Evolutionary conservation across 2,329 filamentous ascomycete species (phyloP).

Genomic region (Pestalotiopsis sp.): DNA sequence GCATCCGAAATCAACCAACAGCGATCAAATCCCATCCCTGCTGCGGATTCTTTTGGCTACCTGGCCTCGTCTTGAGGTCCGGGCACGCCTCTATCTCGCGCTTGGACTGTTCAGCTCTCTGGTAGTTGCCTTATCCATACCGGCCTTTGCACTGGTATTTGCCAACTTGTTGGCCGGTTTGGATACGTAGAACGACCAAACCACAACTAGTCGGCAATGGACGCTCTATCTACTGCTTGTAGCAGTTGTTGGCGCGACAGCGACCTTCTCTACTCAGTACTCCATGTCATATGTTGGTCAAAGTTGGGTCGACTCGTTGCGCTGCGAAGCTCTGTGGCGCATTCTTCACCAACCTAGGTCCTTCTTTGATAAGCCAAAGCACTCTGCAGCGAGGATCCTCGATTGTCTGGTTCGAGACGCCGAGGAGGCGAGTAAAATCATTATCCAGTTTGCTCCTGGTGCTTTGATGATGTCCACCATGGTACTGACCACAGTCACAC

Average conservation of each 20-base stretch:
- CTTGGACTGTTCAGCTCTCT: conserved; percentile 64
- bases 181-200: conserved; percentile 55
- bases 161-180: conserved; percentile 74
- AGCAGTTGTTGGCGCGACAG: conserved; percentile 66
- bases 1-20: not conserved
- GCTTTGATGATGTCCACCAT: conserved; percentile 70
- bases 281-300: conserved; percentile 74
- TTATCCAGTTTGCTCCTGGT: conserved; percentile 77
- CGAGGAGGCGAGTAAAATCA: conserved; percentile 84
- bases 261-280: conserved; percentile 70
- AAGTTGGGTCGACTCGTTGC: conserved; percentile 75
- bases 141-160: conserved; percentile 77
- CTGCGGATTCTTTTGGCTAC: conserved; percentile 67
- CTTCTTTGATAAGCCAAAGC: conserved; percentile 76
- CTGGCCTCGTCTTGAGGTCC: conserved; percentile 63
- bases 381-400: conserved; percentile 65
- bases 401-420: conserved; percentile 79
- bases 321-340: conserved; percentile 66
- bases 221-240: conserved; percentile 71
- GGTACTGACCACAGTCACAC: conserved; percentile 68
- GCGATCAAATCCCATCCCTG: conserved; percentile 36
- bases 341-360: conserved; percentile 75
- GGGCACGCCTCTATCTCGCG: conserved; percentile 57
- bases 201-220: conserved; percentile 62
- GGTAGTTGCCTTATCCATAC: conserved; percentile 68